Percentiles rank a stretch among this genome's conserved stretches.
Evolutionary conservation across 768 basidiomycete species (phyloP).

Genomic region (Termitomyces sp.): DNA sequence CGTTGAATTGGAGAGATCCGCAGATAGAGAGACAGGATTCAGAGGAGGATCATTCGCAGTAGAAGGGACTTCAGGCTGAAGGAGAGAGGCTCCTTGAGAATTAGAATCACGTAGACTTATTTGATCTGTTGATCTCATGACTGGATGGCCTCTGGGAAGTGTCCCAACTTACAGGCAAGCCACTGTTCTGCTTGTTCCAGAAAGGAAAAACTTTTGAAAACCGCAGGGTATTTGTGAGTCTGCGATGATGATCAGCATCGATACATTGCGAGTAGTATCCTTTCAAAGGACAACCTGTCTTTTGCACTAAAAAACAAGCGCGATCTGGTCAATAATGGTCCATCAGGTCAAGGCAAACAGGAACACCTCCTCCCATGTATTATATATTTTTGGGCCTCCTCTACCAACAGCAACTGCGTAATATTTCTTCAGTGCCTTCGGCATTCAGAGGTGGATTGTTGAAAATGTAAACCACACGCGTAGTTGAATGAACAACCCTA

Average conservation of each 20-base stretch:
- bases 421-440: constrained; percentile 34
- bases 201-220: constrained; percentile 45
- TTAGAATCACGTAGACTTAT: neutral
- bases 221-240: constrained; percentile 52
- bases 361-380: constrained; percentile 53
- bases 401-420: constrained; percentile 60
- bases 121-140: neutral
- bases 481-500: neutral
- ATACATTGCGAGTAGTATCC: neutral
- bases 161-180: constrained; percentile 26
- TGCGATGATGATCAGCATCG: constrained; percentile 16
- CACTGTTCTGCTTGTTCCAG: constrained; percentile 44
- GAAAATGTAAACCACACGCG: neutral
- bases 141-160: neutral
- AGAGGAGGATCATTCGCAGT: neutral
- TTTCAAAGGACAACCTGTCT: constrained; percentile 30
- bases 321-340: neutral
- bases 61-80: neutral
- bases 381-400: constrained; percentile 52
- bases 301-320: constrained; percentile 34
- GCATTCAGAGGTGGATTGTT: constrained; percentile 15
- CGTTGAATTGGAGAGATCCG: neutral
- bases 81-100: no score
- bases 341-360: neutral
- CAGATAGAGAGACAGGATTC: no score